A percentile compares a stretch with the other conserved stretches of the same genome.
phyloP scores from a whole-genome alignment of 2,329 filamentous ascomycete species.

The Colletotrichum trifolii region DNA sequence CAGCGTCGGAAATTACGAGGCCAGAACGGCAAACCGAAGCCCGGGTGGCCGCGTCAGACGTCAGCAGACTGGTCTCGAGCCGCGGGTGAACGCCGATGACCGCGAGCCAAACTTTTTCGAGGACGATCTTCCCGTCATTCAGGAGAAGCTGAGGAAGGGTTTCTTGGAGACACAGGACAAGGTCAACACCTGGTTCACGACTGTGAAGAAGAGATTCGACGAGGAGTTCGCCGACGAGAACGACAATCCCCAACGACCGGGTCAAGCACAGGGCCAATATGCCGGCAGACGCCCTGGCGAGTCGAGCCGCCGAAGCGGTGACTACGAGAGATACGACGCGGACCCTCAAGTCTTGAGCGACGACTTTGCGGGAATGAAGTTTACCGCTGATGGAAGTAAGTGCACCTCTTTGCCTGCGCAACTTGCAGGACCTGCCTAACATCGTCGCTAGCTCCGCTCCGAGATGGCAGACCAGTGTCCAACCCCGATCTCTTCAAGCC shows the following conservation, averaged over 20 bases:
- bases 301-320: conserved; percentile 77
- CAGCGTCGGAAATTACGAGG: conserved; percentile 68
- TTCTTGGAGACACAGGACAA: conserved; percentile 94
- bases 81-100: conserved; percentile 64
- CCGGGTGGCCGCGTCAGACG: conserved; percentile 39
- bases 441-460: conserved; percentile 63
- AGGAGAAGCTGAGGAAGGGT: conserved; percentile 91
- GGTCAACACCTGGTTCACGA: conserved; percentile 92
- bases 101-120: conserved; percentile 93
- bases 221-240: conserved; percentile 84
- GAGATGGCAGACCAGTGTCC: conserved; percentile 66
- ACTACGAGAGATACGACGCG: conserved; percentile 93
- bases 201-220: conserved; percentile 91
- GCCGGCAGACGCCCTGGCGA: conserved; percentile 66
- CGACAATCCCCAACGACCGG: conserved; percentile 55
- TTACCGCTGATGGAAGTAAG: conserved; percentile 72
- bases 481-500: conserved; percentile 87
- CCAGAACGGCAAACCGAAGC: conserved; percentile 61
- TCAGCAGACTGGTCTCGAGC: conserved; percentile 60
- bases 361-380: conserved; percentile 81
- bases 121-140: conserved; percentile 93
- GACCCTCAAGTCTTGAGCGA: conserved; percentile 91
- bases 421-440: not conserved
- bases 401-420: conserved; percentile 31
- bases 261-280: conserved; percentile 41